Percentiles rank a stretch among this genome's conserved stretches.
phyloP scores from a whole-genome alignment of 371 early-diverging fungal genomes.

The Syncephalis fuscata region DNA sequence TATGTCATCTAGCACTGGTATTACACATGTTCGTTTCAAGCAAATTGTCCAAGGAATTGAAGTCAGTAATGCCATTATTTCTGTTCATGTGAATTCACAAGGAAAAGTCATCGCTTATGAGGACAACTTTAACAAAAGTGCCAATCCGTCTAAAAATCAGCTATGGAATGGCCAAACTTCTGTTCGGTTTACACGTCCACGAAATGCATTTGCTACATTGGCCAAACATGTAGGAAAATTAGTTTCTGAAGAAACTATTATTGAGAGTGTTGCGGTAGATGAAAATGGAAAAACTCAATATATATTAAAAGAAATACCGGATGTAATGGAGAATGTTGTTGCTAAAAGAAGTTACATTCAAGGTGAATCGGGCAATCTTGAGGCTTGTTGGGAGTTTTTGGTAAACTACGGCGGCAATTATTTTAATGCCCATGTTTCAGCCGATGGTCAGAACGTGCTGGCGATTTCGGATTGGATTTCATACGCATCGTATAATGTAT shows the following conservation, averaged over 20 bases:
- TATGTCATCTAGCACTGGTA: slow-evolving; percentile 17
- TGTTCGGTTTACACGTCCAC: not conserved
- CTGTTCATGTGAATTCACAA: slow-evolving; percentile 51
- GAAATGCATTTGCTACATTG: no score
- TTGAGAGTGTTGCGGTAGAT: slow-evolving; percentile 6
- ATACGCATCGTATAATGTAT: slow-evolving; percentile 55
- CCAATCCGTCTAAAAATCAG: slow-evolving; percentile 8
- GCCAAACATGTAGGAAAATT: no score
- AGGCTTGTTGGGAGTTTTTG: slow-evolving; percentile 69
- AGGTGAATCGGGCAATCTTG: slow-evolving; percentile 8
- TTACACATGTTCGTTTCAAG: slow-evolving; percentile 62
- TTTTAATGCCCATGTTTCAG: slow-evolving; percentile 71
- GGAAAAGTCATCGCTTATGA: slow-evolving; percentile 58
- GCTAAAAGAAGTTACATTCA: slow-evolving; percentile 8
- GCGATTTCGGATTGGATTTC: slow-evolving; percentile 76
- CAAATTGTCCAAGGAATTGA: slow-evolving; percentile 55
- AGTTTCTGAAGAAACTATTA: no score
- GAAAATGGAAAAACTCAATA: slow-evolving; percentile 31
- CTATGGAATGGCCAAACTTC: not conserved
- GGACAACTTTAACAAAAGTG: slow-evolving; percentile 33
- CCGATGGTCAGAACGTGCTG: slow-evolving; percentile 47
- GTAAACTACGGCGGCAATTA: slow-evolving; percentile 75
- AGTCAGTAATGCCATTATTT: slow-evolving; percentile 63
- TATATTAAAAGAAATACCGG: slow-evolving; percentile 33
- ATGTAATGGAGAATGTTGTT: slow-evolving; percentile 24